Evolutionary conservation across 352 stramenopile genomes (phyloP).

Genomic region (Aphanomyces stellatus): DNA sequence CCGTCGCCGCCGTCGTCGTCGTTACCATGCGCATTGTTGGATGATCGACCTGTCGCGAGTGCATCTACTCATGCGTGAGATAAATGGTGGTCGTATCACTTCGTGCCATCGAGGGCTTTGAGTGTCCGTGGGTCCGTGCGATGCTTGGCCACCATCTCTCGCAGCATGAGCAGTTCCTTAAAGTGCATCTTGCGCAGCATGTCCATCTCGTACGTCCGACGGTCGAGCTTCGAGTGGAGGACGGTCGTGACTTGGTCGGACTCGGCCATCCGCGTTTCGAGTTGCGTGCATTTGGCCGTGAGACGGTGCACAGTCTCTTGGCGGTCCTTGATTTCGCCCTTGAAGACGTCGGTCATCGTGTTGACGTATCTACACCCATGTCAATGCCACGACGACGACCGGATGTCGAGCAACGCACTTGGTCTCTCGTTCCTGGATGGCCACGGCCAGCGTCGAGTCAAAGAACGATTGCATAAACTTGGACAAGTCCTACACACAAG

Average conservation of each 20-base stretch:
- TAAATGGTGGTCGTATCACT: neutral
- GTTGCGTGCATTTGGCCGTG: constrained; percentile 22
- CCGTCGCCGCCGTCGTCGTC: neutral
- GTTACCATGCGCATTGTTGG: neutral
- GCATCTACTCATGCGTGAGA: neutral
- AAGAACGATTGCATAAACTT: constrained; percentile 37
- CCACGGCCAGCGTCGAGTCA: constrained; percentile 26
- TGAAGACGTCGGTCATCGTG: constrained; percentile 45
- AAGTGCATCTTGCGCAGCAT: constrained; percentile 60
- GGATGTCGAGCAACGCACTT: constrained; percentile 15
- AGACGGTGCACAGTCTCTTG: constrained; percentile 21
- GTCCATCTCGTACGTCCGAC: constrained; percentile 53
- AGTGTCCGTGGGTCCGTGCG: constrained; percentile 39
- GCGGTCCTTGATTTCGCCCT: constrained; percentile 32
- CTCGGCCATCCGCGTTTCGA: constrained; percentile 15
- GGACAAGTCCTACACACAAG: neutral
- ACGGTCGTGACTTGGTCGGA: constrained; percentile 30
- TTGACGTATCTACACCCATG: constrained; percentile 27
- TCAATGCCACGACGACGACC: neutral
- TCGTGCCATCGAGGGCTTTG: constrained; percentile 37
- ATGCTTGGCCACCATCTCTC: constrained; percentile 53
- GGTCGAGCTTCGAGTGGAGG: constrained; percentile 49
- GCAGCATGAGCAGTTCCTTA: constrained; percentile 61
- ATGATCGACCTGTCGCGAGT: neutral
- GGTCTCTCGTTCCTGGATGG: constrained; percentile 50